Evolutionary conservation across 352 stramenopile genomes (phyloP), one percentile per base, ranked within the genome.

Genomic region (Globisporangium cederbergense): DNA sequence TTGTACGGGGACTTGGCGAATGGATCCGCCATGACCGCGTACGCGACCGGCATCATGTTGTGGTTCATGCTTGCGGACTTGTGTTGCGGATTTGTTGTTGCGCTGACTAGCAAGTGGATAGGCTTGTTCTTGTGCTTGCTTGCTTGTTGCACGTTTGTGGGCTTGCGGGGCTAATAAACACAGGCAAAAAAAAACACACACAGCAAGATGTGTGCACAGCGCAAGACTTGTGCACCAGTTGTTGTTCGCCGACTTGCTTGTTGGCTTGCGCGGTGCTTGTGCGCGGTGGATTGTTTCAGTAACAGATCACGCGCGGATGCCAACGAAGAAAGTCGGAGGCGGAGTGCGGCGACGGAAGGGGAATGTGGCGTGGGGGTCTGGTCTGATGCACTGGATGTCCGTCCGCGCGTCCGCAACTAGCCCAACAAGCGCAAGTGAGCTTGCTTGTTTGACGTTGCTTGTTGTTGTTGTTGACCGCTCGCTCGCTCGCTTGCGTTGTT

Each of bases 1-100:
- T 79, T 76, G 58, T 54, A 58, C 20, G 60, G 67, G 52, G 75
- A 81, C 60, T 80, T 83, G 66, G n/a, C 60, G 64, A 86, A 78
- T 79, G 71, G 54, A 40, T 59, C 38, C 32, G 62, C 20, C 46
- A 51, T 43, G 58, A 46, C 42, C n/a, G 58, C 50, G 58, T 58
- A 62, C 36, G 65, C 47, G 18, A 36, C 43, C 16, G 59, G 58
- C 43, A 56, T 56, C 25, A 66, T 32, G 58, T 67, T 51, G 64
- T 55, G 20, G 49, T 65, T 59, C 56, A 64, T 20, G 16, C 30
- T 58, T 18, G 16, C 42, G 30, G 30, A 18, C 16, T 16, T 28
- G 46, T 28, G 25, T 28, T 28, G 25, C 25, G 1, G 25, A 28
- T 28, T 53, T 18, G 13, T 43, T 43, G 40, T 46, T 49, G 43